Percentiles rank a stretch among this genome's conserved stretches.
Conservation (phyloP, 2,329 filamentous ascomycete genomes). For the Sclerotinia spermophila region DNA sequence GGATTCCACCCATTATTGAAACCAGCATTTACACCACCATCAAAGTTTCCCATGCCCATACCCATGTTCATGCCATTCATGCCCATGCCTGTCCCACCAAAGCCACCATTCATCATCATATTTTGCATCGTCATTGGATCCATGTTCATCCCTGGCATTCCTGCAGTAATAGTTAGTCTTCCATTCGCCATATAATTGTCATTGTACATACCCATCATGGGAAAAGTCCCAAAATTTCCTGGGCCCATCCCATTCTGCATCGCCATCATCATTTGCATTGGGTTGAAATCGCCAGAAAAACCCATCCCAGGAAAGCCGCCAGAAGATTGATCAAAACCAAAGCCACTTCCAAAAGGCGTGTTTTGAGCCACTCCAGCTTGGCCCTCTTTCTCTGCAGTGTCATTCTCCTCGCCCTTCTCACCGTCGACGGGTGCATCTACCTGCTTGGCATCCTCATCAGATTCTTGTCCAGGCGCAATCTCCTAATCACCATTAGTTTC, state of each 20-base stretch:
- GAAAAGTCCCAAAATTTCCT: conserved; percentile 54
- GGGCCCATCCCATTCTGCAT: conserved; percentile 66
- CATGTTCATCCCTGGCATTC: conserved; percentile 80
- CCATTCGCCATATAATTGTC: neutral
- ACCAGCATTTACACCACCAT: conserved; percentile 57
- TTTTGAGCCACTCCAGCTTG: conserved; percentile 23
- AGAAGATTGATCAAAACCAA: conserved; percentile 43
- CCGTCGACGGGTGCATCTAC: conserved; percentile 22
- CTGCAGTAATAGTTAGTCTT: conserved; percentile 20
- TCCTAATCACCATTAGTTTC: conserved; percentile 33
- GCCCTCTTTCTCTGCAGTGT: conserved; percentile 21
- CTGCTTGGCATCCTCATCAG: conserved; percentile 27
- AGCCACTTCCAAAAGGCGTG: conserved; percentile 36
- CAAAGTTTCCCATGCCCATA: conserved; percentile 62
- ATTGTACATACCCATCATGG: conserved; percentile 81
- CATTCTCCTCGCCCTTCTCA: conserved; percentile 22
- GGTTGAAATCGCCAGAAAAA: conserved; percentile 59
- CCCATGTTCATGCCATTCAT: conserved; percentile 80
- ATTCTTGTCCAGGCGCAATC: conserved; percentile 36
- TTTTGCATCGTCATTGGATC: conserved; percentile 72
- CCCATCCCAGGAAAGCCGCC: conserved; percentile 45
- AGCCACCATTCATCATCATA: conserved; percentile 76
- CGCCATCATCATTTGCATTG: conserved; percentile 76
- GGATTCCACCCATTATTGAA: conserved; percentile 77
- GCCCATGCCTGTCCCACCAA: conserved; percentile 70